Conservation (phyloP, 2,329 filamentous ascomycete species). For the Lasiodiplodia sp. region DNA sequence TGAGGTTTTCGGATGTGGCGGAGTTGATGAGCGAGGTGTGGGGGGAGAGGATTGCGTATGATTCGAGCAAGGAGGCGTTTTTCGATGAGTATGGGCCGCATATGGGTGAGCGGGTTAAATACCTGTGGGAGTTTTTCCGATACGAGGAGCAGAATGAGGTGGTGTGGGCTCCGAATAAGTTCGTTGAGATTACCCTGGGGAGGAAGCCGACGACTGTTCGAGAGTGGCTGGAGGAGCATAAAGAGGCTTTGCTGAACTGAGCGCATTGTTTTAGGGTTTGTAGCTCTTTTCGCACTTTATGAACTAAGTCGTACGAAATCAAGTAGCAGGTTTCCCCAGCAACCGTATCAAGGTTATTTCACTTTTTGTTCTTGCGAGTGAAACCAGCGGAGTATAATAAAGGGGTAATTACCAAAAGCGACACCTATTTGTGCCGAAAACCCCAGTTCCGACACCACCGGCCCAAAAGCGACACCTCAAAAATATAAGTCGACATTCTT, state of each 20-base stretch:
- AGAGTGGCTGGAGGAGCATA: background rate
- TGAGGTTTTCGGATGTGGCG: background rate
- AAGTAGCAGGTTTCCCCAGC: too few species aligned
- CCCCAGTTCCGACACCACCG: too few species aligned
- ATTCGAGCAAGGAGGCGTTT: background rate
- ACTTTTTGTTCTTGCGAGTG: too few species aligned
- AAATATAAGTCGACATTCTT: too few species aligned
- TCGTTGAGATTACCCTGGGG: background rate
- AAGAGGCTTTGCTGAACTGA: background rate
- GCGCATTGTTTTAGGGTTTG: too few species aligned
- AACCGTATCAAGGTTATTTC: too few species aligned
- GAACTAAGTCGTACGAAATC: fast-evolving
- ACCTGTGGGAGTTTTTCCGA: background rate
- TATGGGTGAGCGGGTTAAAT: background rate
- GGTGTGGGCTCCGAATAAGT: constrained; percentile 11
- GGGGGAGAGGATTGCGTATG: background rate
- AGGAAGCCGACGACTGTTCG: background rate
- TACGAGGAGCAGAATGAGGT: constrained; percentile 4
- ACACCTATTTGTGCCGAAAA: too few species aligned
- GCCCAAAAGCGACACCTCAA: too few species aligned
- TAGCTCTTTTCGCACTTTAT: too few species aligned
- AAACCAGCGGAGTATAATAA: too few species aligned
- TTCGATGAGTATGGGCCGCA: background rate
- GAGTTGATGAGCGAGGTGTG: background rate
- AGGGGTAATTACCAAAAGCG: too few species aligned